Evolutionary conservation across 2,329 filamentous ascomycete genomes (phyloP), one percentile per base, ranked within the genome.

Genomic region (Lasiodiplodia theobromae): DNA sequence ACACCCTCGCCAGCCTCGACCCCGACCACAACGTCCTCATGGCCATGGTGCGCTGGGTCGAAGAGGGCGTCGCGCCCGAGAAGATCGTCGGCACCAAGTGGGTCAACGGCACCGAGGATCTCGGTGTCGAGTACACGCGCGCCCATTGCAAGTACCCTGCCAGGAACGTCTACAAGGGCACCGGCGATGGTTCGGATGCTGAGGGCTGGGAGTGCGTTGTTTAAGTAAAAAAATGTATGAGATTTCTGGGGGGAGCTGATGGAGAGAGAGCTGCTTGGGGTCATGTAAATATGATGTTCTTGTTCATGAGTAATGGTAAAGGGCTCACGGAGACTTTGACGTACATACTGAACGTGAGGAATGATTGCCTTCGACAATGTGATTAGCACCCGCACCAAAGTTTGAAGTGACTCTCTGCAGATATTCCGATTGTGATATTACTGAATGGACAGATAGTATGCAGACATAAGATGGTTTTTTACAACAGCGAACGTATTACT

Each of bases 11-110:
- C 12, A 74, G 76, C 25, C 58, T 74, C 12, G 77, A 83, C 18
- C 77, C 80, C 0, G 72, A 80, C 6, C 73, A 81, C 25, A 87
- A 86, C 25, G 77, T 86, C 0, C 73, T 87, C 21, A 78, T 82
- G 66, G 81, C 83, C 0, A 74, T 86, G 3, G 83, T 85, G 2
- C 75, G 79, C 12, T 85, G 83, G 83, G 83, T 85, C 1, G 84
- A 80, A 69, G 75, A 79, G 11, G 77, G 73, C 3, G 73, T 75
- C 12, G 82, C 81, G 0, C 84, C 85, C 0, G 81, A 83, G 31
- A 75, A 76, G 0, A 56, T 80, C 11, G 70, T 73, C 7, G 78
- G 78, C 3, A 81, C 71, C 76, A 77, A 76, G 68, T 80, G 72
- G 72, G 62, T 69, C 21, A 74, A 78, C 60, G 76, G 78, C 66